These are phyloP conservation scores for Penicillium sp. DNA, from an alignment of 2,329 filamentous ascomycete species.

Conservation along the genomic window DNA sequence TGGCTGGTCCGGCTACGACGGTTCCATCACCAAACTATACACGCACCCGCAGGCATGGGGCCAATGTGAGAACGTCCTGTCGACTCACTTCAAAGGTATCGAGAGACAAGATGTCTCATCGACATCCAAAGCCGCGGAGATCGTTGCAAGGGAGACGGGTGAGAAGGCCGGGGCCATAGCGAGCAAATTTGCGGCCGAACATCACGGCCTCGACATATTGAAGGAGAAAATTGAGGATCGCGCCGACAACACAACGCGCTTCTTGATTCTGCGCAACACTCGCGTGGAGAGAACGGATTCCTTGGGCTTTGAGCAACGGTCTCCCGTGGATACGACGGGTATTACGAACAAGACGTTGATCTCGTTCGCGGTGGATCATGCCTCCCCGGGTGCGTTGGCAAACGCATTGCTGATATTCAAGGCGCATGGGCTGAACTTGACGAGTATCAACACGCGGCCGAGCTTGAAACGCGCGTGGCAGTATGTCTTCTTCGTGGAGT, in stretches of 20 bases:
- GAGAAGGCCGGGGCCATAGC: constrained; percentile 71
- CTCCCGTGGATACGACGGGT: neutral
- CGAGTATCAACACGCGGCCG: constrained; percentile 82
- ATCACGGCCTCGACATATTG: constrained; percentile 64
- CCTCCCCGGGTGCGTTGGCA: constrained; percentile 72
- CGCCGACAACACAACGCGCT: constrained; percentile 44
- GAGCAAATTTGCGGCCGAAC: constrained; percentile 63
- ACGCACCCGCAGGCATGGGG: constrained; percentile 95
- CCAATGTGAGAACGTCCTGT: constrained; percentile 75
- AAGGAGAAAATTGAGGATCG: constrained; percentile 44
- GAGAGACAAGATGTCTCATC: constrained; percentile 78
- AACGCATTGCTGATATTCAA: constrained; percentile 75
- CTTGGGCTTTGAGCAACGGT: constrained; percentile 14
- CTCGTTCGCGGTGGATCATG: constrained; percentile 75
- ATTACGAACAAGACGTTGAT: constrained; percentile 61
- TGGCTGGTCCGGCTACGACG: constrained; percentile 36
- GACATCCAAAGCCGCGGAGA: constrained; percentile 77
- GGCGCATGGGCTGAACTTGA: constrained; percentile 67
- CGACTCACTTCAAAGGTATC: constrained; percentile 61
- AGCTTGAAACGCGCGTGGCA: constrained; percentile 71
- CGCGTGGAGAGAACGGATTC: constrained; percentile 21
- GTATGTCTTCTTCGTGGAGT: constrained; percentile 93
- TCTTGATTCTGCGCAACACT: constrained; percentile 40
- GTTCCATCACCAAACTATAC: constrained; percentile 68
- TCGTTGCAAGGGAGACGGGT: constrained; percentile 54